Base-by-base conservation (phyloP, 345 rosid genomes). In the Psidium guajava region DNA sequence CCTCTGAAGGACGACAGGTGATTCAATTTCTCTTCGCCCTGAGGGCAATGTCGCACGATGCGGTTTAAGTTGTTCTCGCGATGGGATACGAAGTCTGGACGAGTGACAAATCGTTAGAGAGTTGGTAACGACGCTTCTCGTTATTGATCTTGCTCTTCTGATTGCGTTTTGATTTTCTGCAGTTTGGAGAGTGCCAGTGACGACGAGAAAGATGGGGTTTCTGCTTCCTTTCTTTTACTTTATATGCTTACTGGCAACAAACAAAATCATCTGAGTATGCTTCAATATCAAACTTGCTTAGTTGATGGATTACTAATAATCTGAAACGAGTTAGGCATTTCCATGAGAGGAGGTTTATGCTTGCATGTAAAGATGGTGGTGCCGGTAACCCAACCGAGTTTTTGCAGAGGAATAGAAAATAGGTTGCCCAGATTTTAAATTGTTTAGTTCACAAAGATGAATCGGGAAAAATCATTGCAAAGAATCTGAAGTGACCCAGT, bases 1-100 rank as follows among this genome's bases (percentile, higher is more conserved):
- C 90, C 89, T 50, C 32, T 83, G 21, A 82, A 53, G 81, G 85
- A 54, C 69, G 87, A 86, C 86, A 88, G 92, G 95, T 90, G n/a
- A 50, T 82, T 40, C 75, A n/a, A 73, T 89, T 89, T 87, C 83
- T 75, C 51, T n/a, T 32, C 13, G 16, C 12, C 32, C 77, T 11
- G 47, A 3, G 47, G 40, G 3, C 77, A 69, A 0, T 11, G 77
- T 36, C 77, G 54, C 54, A 15, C 54, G 20, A 15, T 53, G 54
- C 54, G 54, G 20, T 53, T 53, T 50, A 50, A 50, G 52, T 49
- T 10, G 52, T 50, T 3, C 14, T 10, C 4, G 74, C 74, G 74
- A 3, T 28, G 74, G 74, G 21, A 10, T 61, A 61, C 28, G 42
- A 1, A 20, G 8, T 61, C 15, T 18, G 22, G 74, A 61, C 3